Evolutionary conservation across 257 asterid genomes (phyloP).

Genomic region (Plectranthus barbatus): DNA sequence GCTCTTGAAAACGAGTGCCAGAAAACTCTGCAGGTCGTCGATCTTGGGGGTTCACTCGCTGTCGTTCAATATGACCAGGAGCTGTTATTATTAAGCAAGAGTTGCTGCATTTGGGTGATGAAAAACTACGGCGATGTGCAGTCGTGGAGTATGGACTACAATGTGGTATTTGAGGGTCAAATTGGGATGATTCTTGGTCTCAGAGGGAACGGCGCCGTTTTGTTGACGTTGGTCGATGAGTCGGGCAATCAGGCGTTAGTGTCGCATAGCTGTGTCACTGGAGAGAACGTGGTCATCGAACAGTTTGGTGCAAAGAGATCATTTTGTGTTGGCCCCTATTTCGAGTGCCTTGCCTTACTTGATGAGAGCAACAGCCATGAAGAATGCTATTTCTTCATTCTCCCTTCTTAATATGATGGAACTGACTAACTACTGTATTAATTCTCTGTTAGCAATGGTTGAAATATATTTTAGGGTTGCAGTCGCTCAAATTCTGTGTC

Average conservation of each 20-base stretch:
- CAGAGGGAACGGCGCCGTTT: constrained; percentile 7
- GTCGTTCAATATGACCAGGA: constrained; percentile 3
- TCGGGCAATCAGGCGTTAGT: too few species aligned
- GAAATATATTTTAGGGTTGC: too few species aligned
- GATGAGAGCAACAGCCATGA: too few species aligned
- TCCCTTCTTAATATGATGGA: too few species aligned
- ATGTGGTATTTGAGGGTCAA: neutral
- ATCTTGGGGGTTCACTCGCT: constrained; percentile 8
- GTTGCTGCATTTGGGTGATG: constrained; percentile 31
- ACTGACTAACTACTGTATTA: too few species aligned
- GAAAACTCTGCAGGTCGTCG: neutral
- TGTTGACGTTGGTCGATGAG: neutral
- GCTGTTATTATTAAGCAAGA: neutral
- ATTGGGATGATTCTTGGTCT: constrained; percentile 11
- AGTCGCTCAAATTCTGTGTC: too few species aligned
- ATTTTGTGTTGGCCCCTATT: neutral
- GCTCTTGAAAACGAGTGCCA: constrained; percentile 3
- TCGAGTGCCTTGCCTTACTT: too few species aligned
- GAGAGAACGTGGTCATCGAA: constrained; percentile 7
- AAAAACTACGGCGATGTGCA: constrained; percentile 15
- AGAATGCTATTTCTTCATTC: too few species aligned
- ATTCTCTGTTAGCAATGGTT: too few species aligned
- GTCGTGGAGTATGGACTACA: constrained; percentile 22
- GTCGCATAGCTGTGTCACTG: constrained; percentile 3
- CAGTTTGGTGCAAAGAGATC: constrained; percentile 15